Base-by-base conservation (phyloP, 2,329 filamentous ascomycete species). In the Aspergillus oerlinghausenensis region DNA sequence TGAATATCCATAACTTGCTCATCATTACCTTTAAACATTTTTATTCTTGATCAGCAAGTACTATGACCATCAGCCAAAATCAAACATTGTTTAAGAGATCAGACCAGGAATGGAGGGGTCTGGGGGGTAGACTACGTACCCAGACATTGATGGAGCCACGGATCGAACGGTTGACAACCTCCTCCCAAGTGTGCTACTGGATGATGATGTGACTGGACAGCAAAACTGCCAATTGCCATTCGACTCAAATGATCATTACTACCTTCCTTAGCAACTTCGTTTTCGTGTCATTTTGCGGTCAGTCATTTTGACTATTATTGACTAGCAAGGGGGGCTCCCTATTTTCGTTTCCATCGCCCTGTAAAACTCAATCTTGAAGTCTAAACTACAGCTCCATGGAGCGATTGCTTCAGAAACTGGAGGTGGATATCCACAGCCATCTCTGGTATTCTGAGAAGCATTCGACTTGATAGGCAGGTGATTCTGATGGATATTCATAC, bases 251-350 rank as follows among this genome's bases (percentile, higher is more conserved):
- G 14, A 38, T 38, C 32, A 38, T 32, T 32, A 32, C 14, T 7
- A 3, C 4, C 32, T 17, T 3, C 11, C 11, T 35, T 17, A 7
- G 32, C 14, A 38, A 17, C 5, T 38, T 38, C 32, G 32, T 17
- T 38, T 38, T 17, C 14, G 17, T 38, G 14, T n/a, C 32, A 38
- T 50, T 29, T 50, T 38, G 47, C 51, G 49, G 43, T 51, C 50
- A 28, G 50, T 26, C 43, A 52, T 10, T 17, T 28, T 26, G 32
- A 45, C 29, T 50, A 49, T 17, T 38, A 17, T 17, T 40, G 8
- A 42, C 25, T 45, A n/a, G 19, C 51, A 56, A 49, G 50, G 50
- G 50, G 55, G 54, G 21, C 17, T 38, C 32, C 32, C 32, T 35
- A 35, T 35, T 35, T 35, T 17, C 5, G 14, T 35, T 2, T 35